Evolutionary conservation across 2,329 filamentous ascomycete genomes (phyloP), one percentile per base, ranked within the genome.

Genomic region (Diaporthe nobilis): DNA sequence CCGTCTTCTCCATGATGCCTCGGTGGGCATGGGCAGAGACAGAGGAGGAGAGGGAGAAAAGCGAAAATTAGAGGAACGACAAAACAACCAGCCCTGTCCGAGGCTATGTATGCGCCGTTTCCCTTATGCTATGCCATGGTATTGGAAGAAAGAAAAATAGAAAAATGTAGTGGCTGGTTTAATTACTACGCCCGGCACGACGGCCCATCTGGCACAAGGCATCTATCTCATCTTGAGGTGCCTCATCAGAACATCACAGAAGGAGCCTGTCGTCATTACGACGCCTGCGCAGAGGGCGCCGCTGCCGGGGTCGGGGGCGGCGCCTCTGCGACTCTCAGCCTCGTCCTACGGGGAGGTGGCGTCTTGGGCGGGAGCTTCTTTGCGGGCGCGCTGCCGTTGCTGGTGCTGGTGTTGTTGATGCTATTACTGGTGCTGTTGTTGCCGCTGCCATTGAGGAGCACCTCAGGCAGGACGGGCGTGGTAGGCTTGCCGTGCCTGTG

Each of bases 401-500:
- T 15, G n/a, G 15, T 13, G 17, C 57, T 22, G 55, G 15, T 44
- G 10, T 28, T 39, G 8, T 39, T 61, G 37, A 7, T 68, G 47
- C 31, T 65, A 28, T 71, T 37, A 28, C 57, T 71, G 34, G 20
- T 13, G 20, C 12, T 39, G 34, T 39, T 39, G 25, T 31, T 39
- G 28, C 28, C 53, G 34, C 51, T 37, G 42, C 49, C 73, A 31
- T 71, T 71, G n/a, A 75, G 31, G 12, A 72, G 71, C 57, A 76
- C 44, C 47, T 71, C 44, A 25, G 73, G 77, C 25, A 63, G 42
- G 51, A 42, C 55, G 34, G 80, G 71, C 53, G 79, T 80, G 65
- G 84, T 81, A 2, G 88, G 88, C 6, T 86, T 82, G 10, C 90
- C 90, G 75, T 91, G 90, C 3, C 88, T 85, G 77, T 91, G 90